phyloP scores from a whole-genome alignment of 345 rosid genomes.

The Pseudoturritis turrita region DNA sequence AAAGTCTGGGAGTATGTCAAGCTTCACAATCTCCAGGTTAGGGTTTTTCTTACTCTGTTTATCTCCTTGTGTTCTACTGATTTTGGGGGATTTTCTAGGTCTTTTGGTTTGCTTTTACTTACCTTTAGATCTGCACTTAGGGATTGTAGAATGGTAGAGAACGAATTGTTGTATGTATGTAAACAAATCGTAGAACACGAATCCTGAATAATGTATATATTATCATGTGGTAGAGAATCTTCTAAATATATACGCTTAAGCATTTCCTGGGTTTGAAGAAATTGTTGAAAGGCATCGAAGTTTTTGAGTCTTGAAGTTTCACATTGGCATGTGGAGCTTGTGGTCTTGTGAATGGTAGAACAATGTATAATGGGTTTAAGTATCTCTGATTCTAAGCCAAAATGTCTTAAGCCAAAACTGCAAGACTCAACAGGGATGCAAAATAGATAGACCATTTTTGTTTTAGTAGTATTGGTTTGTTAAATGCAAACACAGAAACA shows the following conservation, averaged over 20 bases:
- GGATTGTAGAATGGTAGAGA: neutral
- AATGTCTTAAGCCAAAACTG: too few relatives aligned
- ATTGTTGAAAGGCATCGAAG: too few relatives aligned
- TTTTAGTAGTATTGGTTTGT: too few relatives aligned
- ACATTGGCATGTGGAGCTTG: too few relatives aligned
- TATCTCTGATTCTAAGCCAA: too few relatives aligned
- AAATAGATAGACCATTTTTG: too few relatives aligned
- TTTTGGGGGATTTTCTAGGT: neutral
- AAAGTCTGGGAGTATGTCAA: conserved; percentile 49
- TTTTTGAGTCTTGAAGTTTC: too few relatives aligned
- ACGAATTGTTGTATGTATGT: neutral
- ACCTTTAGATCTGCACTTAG: too few relatives aligned
- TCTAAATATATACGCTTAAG: neutral
- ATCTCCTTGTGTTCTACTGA: neutral
- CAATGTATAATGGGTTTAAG: too few relatives aligned
- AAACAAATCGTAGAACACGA: neutral
- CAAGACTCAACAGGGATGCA: too few relatives aligned
- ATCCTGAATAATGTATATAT: neutral
- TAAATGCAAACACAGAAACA: neutral
- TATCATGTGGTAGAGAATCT: neutral
- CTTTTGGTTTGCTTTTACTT: too few relatives aligned
- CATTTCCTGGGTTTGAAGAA: neutral
- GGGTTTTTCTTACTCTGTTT: neutral
- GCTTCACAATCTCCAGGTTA: conserved; percentile 49
- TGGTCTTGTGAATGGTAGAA: too few relatives aligned